phyloP scores from a whole-genome alignment of 176 grass and related monocot genomes.

The Oryza meyeriana region DNA sequence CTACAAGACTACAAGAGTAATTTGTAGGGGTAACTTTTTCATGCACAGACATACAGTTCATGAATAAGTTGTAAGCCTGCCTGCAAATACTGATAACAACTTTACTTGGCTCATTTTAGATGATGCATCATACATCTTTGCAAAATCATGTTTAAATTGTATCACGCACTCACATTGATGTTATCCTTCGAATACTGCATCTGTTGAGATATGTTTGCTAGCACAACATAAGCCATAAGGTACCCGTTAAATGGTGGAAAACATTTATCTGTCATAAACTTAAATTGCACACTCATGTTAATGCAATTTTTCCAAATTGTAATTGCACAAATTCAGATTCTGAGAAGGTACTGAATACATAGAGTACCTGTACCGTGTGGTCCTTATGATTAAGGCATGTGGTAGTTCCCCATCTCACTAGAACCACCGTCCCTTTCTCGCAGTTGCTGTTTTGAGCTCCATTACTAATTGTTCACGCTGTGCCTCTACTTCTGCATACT shows the following conservation, averaged over 20 bases:
- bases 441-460: slow-evolving; percentile 64
- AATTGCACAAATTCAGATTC: not conserved
- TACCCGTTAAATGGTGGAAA: not conserved
- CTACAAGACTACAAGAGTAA: not conserved
- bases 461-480: slow-evolving; percentile 75
- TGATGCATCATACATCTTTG: not conserved
- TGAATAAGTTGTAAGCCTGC: not conserved
- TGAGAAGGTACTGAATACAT: slow-evolving; percentile 21
- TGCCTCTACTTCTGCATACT: slow-evolving; percentile 84
- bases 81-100: not conserved
- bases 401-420: slow-evolving; percentile 38
- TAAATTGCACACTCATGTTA: not conserved
- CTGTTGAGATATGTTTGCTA: slow-evolving; percentile 9
- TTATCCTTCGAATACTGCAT: not conserved
- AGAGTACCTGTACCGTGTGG: slow-evolving; percentile 38
- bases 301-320: not conserved
- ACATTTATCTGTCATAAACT: not conserved
- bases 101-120: not conserved
- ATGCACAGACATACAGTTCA: not conserved
- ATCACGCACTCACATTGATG: slow-evolving; percentile 7
- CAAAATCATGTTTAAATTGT: not conserved
- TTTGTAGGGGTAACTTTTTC: not conserved
- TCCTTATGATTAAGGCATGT: slow-evolving; percentile 26
- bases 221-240: not conserved
- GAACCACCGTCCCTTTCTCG: slow-evolving; percentile 77